Base-by-base conservation (phyloP, 139 green algal species). In the Chlamydomonas incerta region DNA sequence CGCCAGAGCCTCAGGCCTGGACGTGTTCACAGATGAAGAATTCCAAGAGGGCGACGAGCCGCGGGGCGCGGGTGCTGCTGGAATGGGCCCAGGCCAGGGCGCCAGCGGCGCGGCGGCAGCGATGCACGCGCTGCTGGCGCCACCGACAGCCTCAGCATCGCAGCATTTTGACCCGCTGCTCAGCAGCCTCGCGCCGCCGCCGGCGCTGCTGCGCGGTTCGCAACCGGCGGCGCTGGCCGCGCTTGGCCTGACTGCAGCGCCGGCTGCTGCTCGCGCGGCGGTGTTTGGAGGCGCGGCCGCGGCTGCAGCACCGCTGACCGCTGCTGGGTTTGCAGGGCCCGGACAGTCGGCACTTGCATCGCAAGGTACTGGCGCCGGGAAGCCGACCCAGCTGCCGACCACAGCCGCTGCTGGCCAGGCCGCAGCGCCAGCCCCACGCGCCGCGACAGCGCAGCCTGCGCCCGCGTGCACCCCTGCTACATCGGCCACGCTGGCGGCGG, bases 11-110 rank as follows among this genome's bases (percentile, higher is more conserved):
- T 34, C 15, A 11, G 68, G 88, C 26, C 80, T 97, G 15, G 92
- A 94, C 29, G 89, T 97, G 21, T 96, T 92, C 88, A 90, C 94
- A 35, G 95, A 97, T 73, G 94, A 97, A 2, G 93, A 96, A 74
- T 95, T 97, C 69, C 67, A 88, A 62, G 88, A 90, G 2, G 82
- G 72, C 3, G 75, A 83, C 13, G 69, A 69, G 26, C 57, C 3
- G 34, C 57, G 28, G 34, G 24, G 74, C 31, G 15, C 1, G 23
- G 68, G 18, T 18, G 11, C 5, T 29, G 26, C 31, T 31, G 31
- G 31, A 35, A 4, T 74, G 33, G 34, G 67, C 8, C 33, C 6
- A 6, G n/a, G 50, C 15, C 8, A 26, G 28, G 31, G 58, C 70
- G 15, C 15, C 50, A 14, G 50, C 50, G 50, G 50, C 50, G 31